These are phyloP conservation scores for Crithidia thermophila DNA, from an alignment of 208 protist species.

Conservation along the genomic window DNA sequence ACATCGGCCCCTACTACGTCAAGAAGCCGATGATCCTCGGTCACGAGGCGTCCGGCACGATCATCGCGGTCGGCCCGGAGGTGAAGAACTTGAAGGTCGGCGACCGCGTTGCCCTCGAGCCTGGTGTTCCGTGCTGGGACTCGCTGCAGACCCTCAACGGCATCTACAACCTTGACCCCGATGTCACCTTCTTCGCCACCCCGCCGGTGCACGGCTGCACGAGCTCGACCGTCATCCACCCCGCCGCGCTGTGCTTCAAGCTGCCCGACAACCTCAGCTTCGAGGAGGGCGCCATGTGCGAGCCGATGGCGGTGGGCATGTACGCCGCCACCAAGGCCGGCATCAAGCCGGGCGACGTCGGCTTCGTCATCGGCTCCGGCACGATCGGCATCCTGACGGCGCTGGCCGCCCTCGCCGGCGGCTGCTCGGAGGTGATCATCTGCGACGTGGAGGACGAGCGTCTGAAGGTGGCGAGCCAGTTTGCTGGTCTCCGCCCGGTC, in stretches of 20 bases:
- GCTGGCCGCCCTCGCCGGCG: constrained; percentile 39
- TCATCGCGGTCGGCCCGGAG: constrained; percentile 42
- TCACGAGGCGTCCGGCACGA: constrained; percentile 60
- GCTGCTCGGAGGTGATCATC: constrained; percentile 50
- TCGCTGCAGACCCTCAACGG: constrained; percentile 52
- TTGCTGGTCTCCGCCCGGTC: constrained; percentile 33
- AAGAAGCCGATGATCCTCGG: constrained; percentile 64
- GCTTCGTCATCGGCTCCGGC: constrained; percentile 29
- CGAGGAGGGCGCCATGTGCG: constrained; percentile 68
- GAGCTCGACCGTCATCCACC: constrained; percentile 48
- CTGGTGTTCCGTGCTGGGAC: constrained; percentile 54
- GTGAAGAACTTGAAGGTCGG: constrained; percentile 50
- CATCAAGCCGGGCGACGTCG: constrained; percentile 40
- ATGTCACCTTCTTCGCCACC: constrained; percentile 69
- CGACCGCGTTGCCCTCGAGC: constrained; percentile 72
- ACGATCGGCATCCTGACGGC: constrained; percentile 57
- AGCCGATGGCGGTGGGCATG: constrained; percentile 59
- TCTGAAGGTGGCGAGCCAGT: constrained; percentile 32
- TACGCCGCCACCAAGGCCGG: constrained; percentile 51
- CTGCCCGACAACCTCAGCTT: constrained; percentile 60
- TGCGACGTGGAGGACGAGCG: constrained; percentile 31
- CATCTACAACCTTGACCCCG: constrained; percentile 67
- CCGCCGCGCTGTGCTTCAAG: constrained; percentile 55
- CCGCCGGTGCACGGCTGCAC: constrained; percentile 61
- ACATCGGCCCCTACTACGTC: constrained; percentile 52